Conservation (phyloP, 2,329 filamentous ascomycete species). For the Botryotinia narcissicola region DNA sequence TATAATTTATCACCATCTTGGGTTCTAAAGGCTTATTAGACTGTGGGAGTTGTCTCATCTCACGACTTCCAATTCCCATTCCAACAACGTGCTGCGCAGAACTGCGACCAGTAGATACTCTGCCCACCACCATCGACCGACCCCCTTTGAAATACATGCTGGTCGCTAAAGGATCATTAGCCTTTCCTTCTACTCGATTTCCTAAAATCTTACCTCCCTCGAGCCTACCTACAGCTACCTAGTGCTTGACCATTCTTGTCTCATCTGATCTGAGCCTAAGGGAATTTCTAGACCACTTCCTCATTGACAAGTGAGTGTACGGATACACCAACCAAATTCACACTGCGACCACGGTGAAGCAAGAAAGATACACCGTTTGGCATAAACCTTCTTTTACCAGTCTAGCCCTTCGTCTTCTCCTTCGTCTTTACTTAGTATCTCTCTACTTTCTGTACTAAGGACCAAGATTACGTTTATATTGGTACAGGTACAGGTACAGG, state of each 20-base stretch:
- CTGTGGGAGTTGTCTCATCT: slow-evolving; percentile 6
- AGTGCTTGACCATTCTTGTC: not conserved
- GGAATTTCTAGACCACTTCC: not conserved
- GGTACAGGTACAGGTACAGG: not conserved
- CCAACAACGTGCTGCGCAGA: not conserved
- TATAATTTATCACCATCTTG: not conserved
- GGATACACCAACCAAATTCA: not conserved
- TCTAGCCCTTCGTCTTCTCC: not conserved
- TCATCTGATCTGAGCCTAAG: not conserved
- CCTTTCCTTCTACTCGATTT: not conserved
- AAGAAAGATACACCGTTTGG: not conserved
- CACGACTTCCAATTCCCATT: not conserved
- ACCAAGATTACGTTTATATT: not conserved
- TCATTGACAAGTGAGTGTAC: not conserved
- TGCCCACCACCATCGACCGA: not conserved
- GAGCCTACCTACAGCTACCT: not conserved
- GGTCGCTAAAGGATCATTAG: slow-evolving; percentile 4
- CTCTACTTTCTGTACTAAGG: not conserved
- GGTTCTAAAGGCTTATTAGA: not conserved
- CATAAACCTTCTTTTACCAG: not conserved
- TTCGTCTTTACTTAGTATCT: not conserved
- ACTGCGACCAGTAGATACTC: not conserved
- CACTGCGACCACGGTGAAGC: not conserved
- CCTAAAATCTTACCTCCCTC: not conserved
- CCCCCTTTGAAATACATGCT: not conserved